These are phyloP conservation scores for Lactifluus hygrophoroides DNA, from an alignment of 768 basidiomycete species.

Conservation along the genomic window DNA sequence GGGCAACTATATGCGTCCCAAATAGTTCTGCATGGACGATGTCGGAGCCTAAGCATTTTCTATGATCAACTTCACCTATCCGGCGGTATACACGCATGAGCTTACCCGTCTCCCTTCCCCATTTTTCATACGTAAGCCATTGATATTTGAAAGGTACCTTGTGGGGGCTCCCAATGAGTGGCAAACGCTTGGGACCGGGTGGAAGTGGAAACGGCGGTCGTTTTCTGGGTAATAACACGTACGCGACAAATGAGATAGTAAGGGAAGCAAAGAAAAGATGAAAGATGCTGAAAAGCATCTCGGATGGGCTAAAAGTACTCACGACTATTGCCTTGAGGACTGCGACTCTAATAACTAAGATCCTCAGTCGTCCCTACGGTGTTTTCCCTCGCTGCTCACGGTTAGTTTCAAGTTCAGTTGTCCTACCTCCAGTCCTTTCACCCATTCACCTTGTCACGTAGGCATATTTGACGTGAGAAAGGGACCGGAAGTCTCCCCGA, in stretches of 20 bases:
- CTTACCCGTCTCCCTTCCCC: constrained; percentile 21
- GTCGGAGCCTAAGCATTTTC: constrained; percentile 20
- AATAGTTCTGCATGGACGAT: constrained; percentile 23
- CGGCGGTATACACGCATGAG: no score
- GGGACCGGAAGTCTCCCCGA: no score
- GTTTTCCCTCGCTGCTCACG: no score
- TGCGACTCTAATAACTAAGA: no score
- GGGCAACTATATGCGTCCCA: constrained; percentile 23
- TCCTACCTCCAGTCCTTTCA: no score
- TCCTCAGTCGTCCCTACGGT: no score
- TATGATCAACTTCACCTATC: background rate
- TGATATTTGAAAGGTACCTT: constrained; percentile 17
- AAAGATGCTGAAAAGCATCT: background rate
- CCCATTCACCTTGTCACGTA: no score
- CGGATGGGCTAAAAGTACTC: no score
- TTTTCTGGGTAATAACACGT: background rate
- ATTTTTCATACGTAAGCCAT: constrained; percentile 18
- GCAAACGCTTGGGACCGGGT: constrained; percentile 21
- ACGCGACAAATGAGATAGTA: background rate
- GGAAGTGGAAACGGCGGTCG: background rate
- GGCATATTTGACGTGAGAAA: no score
- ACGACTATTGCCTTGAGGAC: no score
- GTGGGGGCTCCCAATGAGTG: constrained; percentile 21
- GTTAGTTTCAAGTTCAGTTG: no score
- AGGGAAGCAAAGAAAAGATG: background rate